These are phyloP conservation scores for Penicillium decumbens DNA, from an alignment of 2,329 filamentous ascomycete genomes.

Conservation along the genomic window DNA sequence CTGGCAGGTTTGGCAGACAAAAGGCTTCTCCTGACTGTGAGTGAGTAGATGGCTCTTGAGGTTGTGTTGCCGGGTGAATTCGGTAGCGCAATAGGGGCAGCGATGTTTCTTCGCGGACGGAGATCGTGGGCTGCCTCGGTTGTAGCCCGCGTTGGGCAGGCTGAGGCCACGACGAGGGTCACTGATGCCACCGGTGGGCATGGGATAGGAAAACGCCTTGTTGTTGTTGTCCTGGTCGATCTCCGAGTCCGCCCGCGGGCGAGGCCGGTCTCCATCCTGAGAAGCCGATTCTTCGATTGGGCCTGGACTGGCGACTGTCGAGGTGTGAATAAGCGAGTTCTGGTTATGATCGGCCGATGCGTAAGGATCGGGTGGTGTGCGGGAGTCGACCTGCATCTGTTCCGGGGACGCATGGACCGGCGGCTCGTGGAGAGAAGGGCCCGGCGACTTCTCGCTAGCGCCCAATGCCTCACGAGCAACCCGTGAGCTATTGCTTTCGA, in stretches of 20 bases:
- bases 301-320: slow-evolving; percentile 46
- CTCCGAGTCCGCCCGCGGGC: slow-evolving; percentile 35
- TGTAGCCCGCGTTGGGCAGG: slow-evolving; percentile 52
- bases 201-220: slow-evolving; percentile 62
- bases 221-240: slow-evolving; percentile 42
- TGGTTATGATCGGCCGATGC: slow-evolving; percentile 50
- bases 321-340: slow-evolving; percentile 49
- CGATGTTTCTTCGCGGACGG: slow-evolving; percentile 85
- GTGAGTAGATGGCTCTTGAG: slow-evolving; percentile 95
- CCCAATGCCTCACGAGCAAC: slow-evolving; percentile 42
- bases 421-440: slow-evolving; percentile 42
- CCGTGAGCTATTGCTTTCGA: slow-evolving; percentile 37
- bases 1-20: slow-evolving; percentile 86
- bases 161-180: slow-evolving; percentile 57
- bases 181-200: slow-evolving; percentile 49
- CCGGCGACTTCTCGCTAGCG: slow-evolving; percentile 35
- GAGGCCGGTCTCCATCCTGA: slow-evolving; percentile 41
- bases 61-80: slow-evolving; percentile 96
- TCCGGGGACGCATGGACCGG: slow-evolving; percentile 48
- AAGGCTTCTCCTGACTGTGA: slow-evolving; percentile 97
- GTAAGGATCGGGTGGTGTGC: slow-evolving; percentile 41
- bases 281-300: slow-evolving; percentile 44
- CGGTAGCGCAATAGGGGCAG: slow-evolving; percentile 92
- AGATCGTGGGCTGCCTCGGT: slow-evolving; percentile 59
- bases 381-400: slow-evolving; percentile 44